Base-by-base conservation (phyloP, 495 filamentous ascomycete genomes). In the Lepidopterella palustris region DNA sequence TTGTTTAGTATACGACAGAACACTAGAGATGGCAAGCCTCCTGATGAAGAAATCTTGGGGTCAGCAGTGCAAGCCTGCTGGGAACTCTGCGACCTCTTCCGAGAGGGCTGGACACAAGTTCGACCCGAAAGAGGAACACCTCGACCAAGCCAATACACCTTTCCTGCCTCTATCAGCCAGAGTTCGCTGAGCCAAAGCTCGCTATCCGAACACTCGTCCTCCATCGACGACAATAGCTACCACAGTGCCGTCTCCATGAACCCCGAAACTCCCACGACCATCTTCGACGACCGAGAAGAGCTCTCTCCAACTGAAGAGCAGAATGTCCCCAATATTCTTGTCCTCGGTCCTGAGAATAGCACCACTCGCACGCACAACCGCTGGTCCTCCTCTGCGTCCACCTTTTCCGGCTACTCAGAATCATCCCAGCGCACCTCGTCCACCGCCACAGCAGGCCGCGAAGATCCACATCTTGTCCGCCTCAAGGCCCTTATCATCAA, bases 1-100 rank as follows among this genome's bases (percentile, higher is more conserved):
- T 80, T 96, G 0, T 95, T 95, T 72, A 95, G 87, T 70, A 79
- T 96, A 20, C 87, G 91, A 3, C 90, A 96, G 66, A 92, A 84
- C 71, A 87, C 82, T 60, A 76, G 83, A 29, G 87, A 92, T 63
- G 83, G 83, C 39, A 90, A 85, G 65, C 70, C 74, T 0, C 76
- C 88, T 0, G 89, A 95, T 66, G 88, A 92, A 68, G 90, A 93
- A 65, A 76, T 95, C 5, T 78, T 95, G 5, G 85, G 88, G 15
- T 92, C 88, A 2, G 89, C 91, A 0, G 86, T 96, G 2, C 90
- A 95, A 67, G 87, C 91, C 5, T 96, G 91, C 72, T 96, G 91
- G 91, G 91, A 95, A 64, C 82, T 96, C 25, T 95, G 89, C 70
- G 91, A 96, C 74, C 84, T 96, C 49, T 96, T 95, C 75, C 81